These are phyloP conservation scores for Harringtonia lauricola DNA, from an alignment of 2,329 filamentous ascomycete species.

Conservation along the genomic window DNA sequence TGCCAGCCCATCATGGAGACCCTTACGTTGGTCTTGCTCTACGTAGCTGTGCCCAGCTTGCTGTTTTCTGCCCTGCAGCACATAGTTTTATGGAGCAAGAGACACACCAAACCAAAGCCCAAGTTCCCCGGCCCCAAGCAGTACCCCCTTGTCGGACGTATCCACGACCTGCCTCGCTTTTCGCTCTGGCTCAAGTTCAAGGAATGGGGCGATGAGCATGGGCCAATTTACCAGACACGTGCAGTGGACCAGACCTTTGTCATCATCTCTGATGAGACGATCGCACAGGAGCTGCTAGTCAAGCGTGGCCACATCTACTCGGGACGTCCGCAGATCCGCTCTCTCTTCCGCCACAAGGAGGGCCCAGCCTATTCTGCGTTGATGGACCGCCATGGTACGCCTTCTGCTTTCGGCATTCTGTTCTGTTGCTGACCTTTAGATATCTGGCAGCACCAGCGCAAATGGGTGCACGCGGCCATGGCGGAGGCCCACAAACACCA, in stretches of 20 bases:
- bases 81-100: conserved; percentile 22
- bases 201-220: conserved; percentile 30
- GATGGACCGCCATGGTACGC: conserved; percentile 37
- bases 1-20: too few relatives aligned
- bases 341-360: conserved; percentile 36
- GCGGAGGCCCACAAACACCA: conserved; percentile 23
- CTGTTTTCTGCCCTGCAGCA: conserved; percentile 29
- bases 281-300: conserved; percentile 35
- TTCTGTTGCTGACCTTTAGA: conserved; percentile 19
- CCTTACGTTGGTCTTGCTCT: conserved; percentile 28
- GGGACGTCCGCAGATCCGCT: conserved; percentile 37
- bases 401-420: not conserved
- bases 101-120: conserved; percentile 15
- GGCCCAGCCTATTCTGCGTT: conserved; percentile 36
- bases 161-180: conserved; percentile 36
- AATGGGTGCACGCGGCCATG: conserved; percentile 39
- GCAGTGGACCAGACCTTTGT: conserved; percentile 28
- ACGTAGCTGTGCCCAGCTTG: conserved; percentile 33
- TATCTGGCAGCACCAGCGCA: conserved; percentile 35
- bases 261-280: conserved; percentile 35
- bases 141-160: conserved; percentile 34
- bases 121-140: conserved; percentile 34
- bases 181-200: conserved; percentile 40
- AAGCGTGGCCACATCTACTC: conserved; percentile 39
- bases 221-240: conserved; percentile 32